These are phyloP conservation scores for Moesziomyces globuligerus DNA, from an alignment of 1,284 basidiomycete species.

Conservation along the genomic window DNA sequence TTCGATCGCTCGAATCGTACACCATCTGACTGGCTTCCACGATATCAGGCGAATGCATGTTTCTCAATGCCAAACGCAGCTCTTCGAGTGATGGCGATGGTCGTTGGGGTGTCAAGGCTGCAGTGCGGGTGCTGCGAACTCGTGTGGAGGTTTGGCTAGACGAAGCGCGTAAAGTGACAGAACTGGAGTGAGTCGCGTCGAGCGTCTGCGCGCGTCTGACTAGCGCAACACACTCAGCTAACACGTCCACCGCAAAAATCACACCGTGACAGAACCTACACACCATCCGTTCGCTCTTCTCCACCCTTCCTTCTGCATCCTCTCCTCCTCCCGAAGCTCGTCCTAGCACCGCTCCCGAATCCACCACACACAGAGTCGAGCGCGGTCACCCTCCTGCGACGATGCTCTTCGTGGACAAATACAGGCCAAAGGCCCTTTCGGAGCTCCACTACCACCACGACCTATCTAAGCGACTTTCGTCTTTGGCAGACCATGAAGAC, in stretches of 20 bases:
- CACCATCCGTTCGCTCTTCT: background rate
- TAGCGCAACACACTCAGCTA: background rate
- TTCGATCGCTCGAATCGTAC: background rate
- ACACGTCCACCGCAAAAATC: background rate
- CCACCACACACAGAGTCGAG: background rate
- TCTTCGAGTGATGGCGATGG: too few species aligned
- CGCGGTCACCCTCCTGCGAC: background rate
- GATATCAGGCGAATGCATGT: too few species aligned
- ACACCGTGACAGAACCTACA: too few species aligned
- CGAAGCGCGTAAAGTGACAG: background rate
- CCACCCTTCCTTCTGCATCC: background rate
- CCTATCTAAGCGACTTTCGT: conserved; percentile 81
- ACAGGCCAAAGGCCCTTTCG: conserved; percentile 84
- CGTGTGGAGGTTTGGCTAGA: background rate
- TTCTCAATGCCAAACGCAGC: too few species aligned
- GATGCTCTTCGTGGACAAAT: conserved; percentile 72
- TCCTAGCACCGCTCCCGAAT: background rate
- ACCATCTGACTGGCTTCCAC: too few species aligned
- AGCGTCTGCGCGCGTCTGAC: background rate
- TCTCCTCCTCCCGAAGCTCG: background rate
- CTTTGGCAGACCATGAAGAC: conserved; percentile 75
- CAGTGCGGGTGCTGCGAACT: too few species aligned
- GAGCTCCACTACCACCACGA: conserved; percentile 88
- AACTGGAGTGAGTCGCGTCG: background rate
- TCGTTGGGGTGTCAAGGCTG: too few species aligned